Conservation (phyloP, 208 protist species). For the Wallacemonas sp. region DNA sequence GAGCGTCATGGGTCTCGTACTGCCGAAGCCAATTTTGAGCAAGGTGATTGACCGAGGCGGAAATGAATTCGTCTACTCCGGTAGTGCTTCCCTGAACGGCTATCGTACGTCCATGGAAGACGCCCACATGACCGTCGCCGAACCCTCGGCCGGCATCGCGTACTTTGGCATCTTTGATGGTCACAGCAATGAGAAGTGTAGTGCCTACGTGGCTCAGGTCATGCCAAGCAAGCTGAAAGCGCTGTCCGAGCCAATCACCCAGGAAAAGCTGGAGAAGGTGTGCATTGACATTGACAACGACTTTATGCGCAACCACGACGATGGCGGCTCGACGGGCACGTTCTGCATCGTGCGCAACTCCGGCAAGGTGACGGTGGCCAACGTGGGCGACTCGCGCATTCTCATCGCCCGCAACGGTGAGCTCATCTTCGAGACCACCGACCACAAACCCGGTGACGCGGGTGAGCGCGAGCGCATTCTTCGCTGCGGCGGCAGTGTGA, state of each 20-base stretch:
- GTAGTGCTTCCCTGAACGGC: slow-evolving; percentile 70
- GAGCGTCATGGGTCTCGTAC: slow-evolving; percentile 79
- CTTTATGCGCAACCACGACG: slow-evolving; percentile 55
- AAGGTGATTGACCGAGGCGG: slow-evolving; percentile 82
- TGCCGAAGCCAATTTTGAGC: slow-evolving; percentile 85
- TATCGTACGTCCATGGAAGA: slow-evolving; percentile 90
- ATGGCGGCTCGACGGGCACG: slow-evolving; percentile 81
- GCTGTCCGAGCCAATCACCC: slow-evolving; percentile 47
- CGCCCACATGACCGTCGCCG: slow-evolving; percentile 70
- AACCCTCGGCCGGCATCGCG: slow-evolving; percentile 22
- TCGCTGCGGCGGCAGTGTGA: slow-evolving; percentile 83
- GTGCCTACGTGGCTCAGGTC: slow-evolving; percentile 65
- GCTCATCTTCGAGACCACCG: slow-evolving; percentile 73
- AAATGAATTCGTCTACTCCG: slow-evolving; percentile 46
- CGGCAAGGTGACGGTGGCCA: slow-evolving; percentile 63
- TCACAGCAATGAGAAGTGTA: slow-evolving; percentile 83
- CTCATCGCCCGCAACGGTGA: slow-evolving; percentile 64
- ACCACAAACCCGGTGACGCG: slow-evolving; percentile 89
- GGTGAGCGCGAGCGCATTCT: slow-evolving; percentile 84
- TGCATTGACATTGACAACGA: slow-evolving; percentile 74
- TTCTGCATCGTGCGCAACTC: slow-evolving; percentile 70
- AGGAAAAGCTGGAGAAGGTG: slow-evolving; percentile 63
- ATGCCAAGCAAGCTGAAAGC: slow-evolving; percentile 51
- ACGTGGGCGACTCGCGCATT: slow-evolving; percentile 91
- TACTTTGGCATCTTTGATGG: slow-evolving; percentile 92